Conservation (phyloP, 352 stramenopile genomes). For the Salisapilia sapeloensis region DNA sequence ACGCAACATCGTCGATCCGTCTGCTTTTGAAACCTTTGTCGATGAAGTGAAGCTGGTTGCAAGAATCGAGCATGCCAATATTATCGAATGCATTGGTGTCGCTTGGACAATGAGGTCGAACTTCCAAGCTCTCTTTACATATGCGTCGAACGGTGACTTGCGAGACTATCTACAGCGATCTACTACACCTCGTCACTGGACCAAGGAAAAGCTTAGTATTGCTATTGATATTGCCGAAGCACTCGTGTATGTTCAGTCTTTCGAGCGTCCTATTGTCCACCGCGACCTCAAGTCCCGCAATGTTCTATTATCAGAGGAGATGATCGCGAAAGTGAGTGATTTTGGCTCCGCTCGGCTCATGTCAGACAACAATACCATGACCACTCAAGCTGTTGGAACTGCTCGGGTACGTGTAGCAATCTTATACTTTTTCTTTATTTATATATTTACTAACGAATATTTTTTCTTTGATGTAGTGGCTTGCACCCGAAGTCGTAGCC, state of each 20-base stretch:
- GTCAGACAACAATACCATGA: no score
- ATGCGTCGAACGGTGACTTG: slow-evolving; percentile 2
- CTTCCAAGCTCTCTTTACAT: slow-evolving; percentile 2
- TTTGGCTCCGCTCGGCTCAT: no score
- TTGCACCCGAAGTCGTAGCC: slow-evolving; percentile 1
- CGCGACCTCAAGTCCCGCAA: no score
- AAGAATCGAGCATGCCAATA: slow-evolving; percentile 6
- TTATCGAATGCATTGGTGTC: slow-evolving; percentile 10
- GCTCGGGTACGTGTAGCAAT: no score
- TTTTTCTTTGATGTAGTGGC: no score
- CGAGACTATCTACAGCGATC: no score
- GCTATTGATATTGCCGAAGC: slow-evolving; percentile 4
- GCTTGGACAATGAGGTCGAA: slow-evolving; percentile 6
- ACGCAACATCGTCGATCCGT: no score
- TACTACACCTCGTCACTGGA: slow-evolving; percentile 1
- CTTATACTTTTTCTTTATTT: no score
- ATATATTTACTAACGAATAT: no score
- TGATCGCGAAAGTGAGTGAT: background rate
- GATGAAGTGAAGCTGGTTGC: slow-evolving; percentile 13
- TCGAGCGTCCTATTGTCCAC: slow-evolving; percentile 2
- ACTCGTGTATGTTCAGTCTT: slow-evolving; percentile 5
- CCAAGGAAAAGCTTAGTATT: slow-evolving; percentile 1
- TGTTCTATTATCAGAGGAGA: background rate
- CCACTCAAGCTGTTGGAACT: no score
- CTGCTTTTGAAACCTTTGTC: slow-evolving; percentile 12